Percentiles rank a stretch among this genome's conserved stretches.
Evolutionary conservation across 2,329 filamentous ascomycete species (phyloP).

Genomic region (Beauveria pseudobassiana): DNA sequence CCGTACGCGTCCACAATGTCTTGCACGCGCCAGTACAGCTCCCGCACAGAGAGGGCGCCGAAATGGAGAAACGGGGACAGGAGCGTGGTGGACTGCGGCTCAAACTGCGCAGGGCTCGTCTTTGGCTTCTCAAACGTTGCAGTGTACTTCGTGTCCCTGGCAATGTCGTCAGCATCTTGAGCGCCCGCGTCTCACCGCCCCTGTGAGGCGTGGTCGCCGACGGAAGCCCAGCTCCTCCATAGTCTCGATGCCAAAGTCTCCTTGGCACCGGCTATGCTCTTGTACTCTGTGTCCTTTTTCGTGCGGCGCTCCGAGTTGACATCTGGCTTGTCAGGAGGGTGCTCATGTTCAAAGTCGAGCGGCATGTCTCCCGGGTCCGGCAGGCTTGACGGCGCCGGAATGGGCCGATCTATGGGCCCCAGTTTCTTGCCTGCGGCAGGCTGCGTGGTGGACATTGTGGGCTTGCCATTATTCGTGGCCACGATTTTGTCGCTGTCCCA

Average conservation of each 20-base stretch:
- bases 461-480: conserved; percentile 55
- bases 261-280: conserved; percentile 55
- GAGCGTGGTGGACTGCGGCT: conserved; percentile 65
- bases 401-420: conserved; percentile 52
- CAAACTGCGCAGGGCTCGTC: conserved; percentile 66
- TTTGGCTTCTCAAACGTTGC: conserved; percentile 71
- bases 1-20: conserved; percentile 52
- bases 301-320: conserved; percentile 51
- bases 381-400: conserved; percentile 49
- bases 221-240: conserved; percentile 62
- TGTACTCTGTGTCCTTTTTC: conserved; percentile 49
- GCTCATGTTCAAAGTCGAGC: conserved; percentile 49
- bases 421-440: conserved; percentile 56
- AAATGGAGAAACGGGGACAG: conserved; percentile 70
- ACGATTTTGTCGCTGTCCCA: conserved; percentile 69
- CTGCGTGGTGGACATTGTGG: conserved; percentile 67
- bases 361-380: conserved; percentile 59
- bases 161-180: conserved; percentile 51
- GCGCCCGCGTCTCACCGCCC: conserved; percentile 62
- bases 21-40: conserved; percentile 66
- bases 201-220: conserved; percentile 57
- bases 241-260: conserved; percentile 63
- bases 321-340: conserved; percentile 45
- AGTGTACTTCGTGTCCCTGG: conserved; percentile 57
- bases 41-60: conserved; percentile 59